Evolutionary conservation across 2,329 filamentous ascomycete genomes (phyloP).

Genomic region (Immersiporthe knoxdaviesiana): DNA sequence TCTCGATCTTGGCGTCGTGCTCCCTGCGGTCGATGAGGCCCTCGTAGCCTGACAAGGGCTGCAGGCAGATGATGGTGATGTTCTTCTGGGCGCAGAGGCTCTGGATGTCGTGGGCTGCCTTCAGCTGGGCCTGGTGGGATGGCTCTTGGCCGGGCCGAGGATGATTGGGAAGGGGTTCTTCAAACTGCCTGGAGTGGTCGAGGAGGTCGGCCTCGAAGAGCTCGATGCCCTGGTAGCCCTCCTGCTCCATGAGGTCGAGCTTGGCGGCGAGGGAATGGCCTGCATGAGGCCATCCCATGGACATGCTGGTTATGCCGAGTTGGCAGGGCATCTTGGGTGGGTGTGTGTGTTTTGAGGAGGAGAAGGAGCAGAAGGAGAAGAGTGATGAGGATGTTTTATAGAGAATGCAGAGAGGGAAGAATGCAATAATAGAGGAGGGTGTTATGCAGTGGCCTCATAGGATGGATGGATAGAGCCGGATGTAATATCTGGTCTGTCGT

Average conservation of each 20-base stretch:
- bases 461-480: neutral
- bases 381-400: constrained; percentile 1
- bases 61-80: constrained; percentile 67
- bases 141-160: constrained; percentile 25
- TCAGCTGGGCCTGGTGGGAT: constrained; percentile 40
- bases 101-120: constrained; percentile 61
- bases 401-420: neutral
- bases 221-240: constrained; percentile 72
- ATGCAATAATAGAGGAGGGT: neutral
- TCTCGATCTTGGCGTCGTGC: constrained; percentile 59
- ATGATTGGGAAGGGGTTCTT: constrained; percentile 21
- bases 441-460: neutral
- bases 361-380: constrained; percentile 13
- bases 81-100: constrained; percentile 53
- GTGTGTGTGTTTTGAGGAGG: constrained; percentile 4
- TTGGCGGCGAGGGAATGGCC: constrained; percentile 70
- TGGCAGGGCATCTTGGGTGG: constrained; percentile 53
- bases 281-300: constrained; percentile 69
- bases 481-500: neutral
- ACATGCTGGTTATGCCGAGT: constrained; percentile 76
- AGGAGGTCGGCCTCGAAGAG: constrained; percentile 78
- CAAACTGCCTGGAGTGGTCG: constrained; percentile 40
- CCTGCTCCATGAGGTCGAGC: constrained; percentile 66
- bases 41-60: constrained; percentile 80
- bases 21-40: constrained; percentile 66